A percentile compares a stretch with the other conserved stretches of the same genome.
These are phyloP conservation scores for Ustulina deusta DNA, from an alignment of 2,329 filamentous ascomycete species.

Conservation along the genomic window DNA sequence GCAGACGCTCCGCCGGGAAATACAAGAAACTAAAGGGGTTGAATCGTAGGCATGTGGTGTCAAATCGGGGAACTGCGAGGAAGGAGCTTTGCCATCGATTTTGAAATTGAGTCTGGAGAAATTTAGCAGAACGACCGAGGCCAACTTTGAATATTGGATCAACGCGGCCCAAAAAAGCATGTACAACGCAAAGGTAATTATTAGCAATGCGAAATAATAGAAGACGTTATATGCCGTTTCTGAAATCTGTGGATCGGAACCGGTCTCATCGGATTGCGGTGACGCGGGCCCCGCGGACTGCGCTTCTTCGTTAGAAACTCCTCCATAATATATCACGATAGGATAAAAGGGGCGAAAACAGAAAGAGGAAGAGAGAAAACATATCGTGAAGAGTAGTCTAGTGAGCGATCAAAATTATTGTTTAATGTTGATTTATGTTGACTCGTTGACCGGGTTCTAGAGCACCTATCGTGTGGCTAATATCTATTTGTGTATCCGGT, in stretches of 20 bases:
- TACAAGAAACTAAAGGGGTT: background rate
- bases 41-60: background rate
- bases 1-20: too few relatives aligned
- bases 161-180: background rate
- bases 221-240: background rate
- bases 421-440: background rate
- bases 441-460: background rate
- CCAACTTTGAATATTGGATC: background rate
- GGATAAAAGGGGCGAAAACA: background rate
- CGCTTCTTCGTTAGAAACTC: background rate
- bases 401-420: background rate
- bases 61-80: background rate
- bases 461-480: background rate
- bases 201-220: background rate
- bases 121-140: too few relatives aligned
- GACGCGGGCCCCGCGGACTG: constrained; percentile 34
- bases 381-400: background rate
- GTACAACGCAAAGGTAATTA: background rate
- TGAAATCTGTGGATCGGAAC: constrained; percentile 7
- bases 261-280: constrained; percentile 23
- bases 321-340: background rate
- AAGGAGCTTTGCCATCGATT: background rate
- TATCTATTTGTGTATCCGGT: background rate
- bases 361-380: too few relatives aligned
- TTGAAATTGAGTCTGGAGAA: background rate